These are phyloP conservation scores for Cytidiella melzeri DNA, from an alignment of 768 basidiomycete genomes.

Conservation along the genomic window DNA sequence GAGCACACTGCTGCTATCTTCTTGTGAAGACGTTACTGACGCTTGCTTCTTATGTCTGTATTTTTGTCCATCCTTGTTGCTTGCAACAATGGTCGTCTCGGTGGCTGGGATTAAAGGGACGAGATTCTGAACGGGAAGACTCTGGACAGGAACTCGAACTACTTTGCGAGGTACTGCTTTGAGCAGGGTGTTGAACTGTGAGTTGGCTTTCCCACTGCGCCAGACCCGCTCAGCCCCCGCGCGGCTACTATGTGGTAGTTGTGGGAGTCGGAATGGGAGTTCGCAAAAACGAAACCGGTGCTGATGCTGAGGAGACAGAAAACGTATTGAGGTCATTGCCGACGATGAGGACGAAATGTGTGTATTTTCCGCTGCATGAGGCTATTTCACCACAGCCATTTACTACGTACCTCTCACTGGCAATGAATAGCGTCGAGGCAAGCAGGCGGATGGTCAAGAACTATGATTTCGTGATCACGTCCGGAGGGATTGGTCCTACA, in stretches of 20 bases:
- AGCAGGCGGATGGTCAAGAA: conserved; percentile 71
- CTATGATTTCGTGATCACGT: conserved; percentile 89
- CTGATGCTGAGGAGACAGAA: conserved; percentile 36
- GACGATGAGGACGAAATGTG: conserved; percentile 91
- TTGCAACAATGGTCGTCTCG: too few relatives aligned
- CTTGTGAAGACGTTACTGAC: background rate
- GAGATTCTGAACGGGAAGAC: conserved; percentile 94
- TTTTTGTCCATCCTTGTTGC: too few relatives aligned
- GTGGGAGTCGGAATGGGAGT: background rate
- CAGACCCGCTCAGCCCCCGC: background rate
- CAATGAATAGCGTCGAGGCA: conserved; percentile 87
- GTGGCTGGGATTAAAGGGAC: too few relatives aligned
- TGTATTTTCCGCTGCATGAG: conserved; percentile 17
- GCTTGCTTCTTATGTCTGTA: too few relatives aligned
- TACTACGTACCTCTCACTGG: conserved; percentile 2
- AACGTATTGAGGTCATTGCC: conserved; percentile 85
- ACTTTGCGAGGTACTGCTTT: conserved; percentile 85
- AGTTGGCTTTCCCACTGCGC: conserved; percentile 11
- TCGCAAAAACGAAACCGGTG: background rate
- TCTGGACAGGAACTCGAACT: conserved; percentile 76
- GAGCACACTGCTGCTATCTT: background rate
- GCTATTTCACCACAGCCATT: background rate
- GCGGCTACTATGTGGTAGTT: conserved; percentile 14
- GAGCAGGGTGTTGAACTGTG: conserved; percentile 81
- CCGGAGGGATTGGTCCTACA: conserved; percentile 88